A percentile compares a stretch with the other conserved stretches of the same genome.
These are phyloP conservation scores for Phytophthora agathidicida DNA, from an alignment of 352 stramenopile genomes.

Conservation along the genomic window DNA sequence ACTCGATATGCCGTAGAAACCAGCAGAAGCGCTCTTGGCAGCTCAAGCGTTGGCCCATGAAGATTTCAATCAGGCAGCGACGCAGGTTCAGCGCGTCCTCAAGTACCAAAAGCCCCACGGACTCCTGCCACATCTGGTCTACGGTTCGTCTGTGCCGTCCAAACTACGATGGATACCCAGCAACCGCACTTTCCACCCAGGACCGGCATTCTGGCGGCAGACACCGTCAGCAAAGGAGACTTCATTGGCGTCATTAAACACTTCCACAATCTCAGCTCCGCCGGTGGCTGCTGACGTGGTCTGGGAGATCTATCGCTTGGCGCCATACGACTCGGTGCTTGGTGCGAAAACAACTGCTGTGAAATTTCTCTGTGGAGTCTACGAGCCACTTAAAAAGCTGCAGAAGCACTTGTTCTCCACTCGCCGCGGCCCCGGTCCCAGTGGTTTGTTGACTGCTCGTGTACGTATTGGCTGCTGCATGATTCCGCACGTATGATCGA, in stretches of 20 bases:
- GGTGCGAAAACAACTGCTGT: slow-evolving; percentile 65
- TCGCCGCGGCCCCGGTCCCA: slow-evolving; percentile 21
- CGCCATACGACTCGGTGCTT: slow-evolving; percentile 75
- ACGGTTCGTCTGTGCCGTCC: slow-evolving; percentile 70
- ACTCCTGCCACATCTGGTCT: slow-evolving; percentile 73
- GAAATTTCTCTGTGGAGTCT: slow-evolving; percentile 75
- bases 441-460: slow-evolving; percentile 44
- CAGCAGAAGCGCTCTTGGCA: slow-evolving; percentile 73
- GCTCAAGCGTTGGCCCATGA: slow-evolving; percentile 81
- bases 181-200: slow-evolving; percentile 81
- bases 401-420: slow-evolving; percentile 58
- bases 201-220: slow-evolving; percentile 69
- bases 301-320: slow-evolving; percentile 86
- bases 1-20: slow-evolving; percentile 53
- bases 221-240: not conserved
- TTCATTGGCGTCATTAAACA: slow-evolving; percentile 26
- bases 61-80: slow-evolving; percentile 65
- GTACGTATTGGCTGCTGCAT: slow-evolving; percentile 27
- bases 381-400: slow-evolving; percentile 60
- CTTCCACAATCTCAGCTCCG: slow-evolving; percentile 69
- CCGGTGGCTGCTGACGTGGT: slow-evolving; percentile 77
- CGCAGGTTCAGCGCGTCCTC: slow-evolving; percentile 77
- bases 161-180: slow-evolving; percentile 56
- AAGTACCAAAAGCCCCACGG: slow-evolving; percentile 62
- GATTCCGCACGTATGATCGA: not conserved